These are phyloP conservation scores for Musa troglodytarum DNA, from an alignment of 176 grass and related monocot genomes.

Conservation along the genomic window DNA sequence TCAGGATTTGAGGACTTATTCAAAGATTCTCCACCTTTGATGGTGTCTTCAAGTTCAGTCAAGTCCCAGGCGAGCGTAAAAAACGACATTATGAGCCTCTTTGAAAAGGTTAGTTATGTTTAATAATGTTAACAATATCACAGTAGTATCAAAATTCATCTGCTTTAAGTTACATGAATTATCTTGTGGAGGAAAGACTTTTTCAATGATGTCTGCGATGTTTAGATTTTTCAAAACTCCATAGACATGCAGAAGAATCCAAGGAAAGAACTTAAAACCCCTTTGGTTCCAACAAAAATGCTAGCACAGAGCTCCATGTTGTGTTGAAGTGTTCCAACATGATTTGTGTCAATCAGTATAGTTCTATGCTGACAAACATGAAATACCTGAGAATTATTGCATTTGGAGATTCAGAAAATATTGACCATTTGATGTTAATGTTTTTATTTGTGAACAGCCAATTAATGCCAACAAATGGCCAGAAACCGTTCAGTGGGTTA, in stretches of 20 bases:
- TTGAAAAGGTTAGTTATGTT: constrained; percentile 71
- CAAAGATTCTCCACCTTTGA: constrained; percentile 63
- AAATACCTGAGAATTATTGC: not conserved
- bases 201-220: too few relatives aligned
- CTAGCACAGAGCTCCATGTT: not conserved
- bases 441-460: not conserved
- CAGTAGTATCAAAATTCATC: not conserved
- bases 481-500: not conserved
- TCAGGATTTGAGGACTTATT: constrained; percentile 79
- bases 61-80: constrained; percentile 42
- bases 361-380: not conserved
- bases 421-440: not conserved
- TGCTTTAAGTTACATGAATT: not conserved
- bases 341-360: not conserved
- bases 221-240: too few relatives aligned
- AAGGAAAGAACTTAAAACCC: not conserved
- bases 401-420: not conserved
- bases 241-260: too few relatives aligned
- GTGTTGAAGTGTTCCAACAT: not conserved
- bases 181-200: not conserved
- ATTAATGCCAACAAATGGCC: not conserved
- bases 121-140: constrained; percentile 9
- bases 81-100: constrained; percentile 96
- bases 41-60: constrained; percentile 45
- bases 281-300: not conserved